Evolutionary conservation across 176 grass and related monocot species (phyloP).

Genomic region (Calamus simplicifolius): DNA sequence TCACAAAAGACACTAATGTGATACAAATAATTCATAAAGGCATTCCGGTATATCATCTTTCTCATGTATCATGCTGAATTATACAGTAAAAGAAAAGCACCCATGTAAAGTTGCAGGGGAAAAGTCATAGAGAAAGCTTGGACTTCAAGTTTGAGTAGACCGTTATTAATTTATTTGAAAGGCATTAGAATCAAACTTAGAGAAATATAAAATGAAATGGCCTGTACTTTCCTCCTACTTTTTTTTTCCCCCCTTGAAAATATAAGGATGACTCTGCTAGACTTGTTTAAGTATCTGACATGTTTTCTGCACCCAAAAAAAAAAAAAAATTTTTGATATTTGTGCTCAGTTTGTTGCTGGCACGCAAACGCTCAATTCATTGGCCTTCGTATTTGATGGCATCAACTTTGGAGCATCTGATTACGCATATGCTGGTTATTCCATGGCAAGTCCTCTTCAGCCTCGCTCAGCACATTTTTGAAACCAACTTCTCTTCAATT

Average conservation of each 20-base stretch:
- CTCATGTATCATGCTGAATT: neutral
- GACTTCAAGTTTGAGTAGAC: too few relatives aligned
- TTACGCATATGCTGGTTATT: constrained; percentile 55
- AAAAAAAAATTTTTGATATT: neutral
- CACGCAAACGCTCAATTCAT: constrained; percentile 53
- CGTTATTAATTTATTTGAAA: too few relatives aligned
- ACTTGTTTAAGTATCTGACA: too few relatives aligned
- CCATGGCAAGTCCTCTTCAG: constrained; percentile 32
- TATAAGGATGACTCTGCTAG: too few relatives aligned
- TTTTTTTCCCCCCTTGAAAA: too few relatives aligned
- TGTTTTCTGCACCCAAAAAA: neutral
- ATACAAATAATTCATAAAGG: constrained; percentile 26
- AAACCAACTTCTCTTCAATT: neutral
- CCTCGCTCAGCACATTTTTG: neutral
- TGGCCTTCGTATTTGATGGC: constrained; percentile 76
- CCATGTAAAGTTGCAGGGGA: too few relatives aligned
- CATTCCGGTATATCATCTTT: constrained; percentile 23
- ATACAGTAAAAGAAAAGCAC: neutral
- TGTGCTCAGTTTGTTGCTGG: constrained; percentile 53
- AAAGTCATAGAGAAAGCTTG: too few relatives aligned
- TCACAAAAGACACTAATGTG: constrained; percentile 28
- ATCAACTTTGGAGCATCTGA: constrained; percentile 72
- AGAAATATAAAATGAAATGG: too few relatives aligned
- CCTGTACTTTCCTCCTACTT: too few relatives aligned
- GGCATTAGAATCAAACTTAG: too few relatives aligned